phyloP scores from a whole-genome alignment of 495 filamentous ascomycete genomes.

The Aspergillus cavernicola region DNA sequence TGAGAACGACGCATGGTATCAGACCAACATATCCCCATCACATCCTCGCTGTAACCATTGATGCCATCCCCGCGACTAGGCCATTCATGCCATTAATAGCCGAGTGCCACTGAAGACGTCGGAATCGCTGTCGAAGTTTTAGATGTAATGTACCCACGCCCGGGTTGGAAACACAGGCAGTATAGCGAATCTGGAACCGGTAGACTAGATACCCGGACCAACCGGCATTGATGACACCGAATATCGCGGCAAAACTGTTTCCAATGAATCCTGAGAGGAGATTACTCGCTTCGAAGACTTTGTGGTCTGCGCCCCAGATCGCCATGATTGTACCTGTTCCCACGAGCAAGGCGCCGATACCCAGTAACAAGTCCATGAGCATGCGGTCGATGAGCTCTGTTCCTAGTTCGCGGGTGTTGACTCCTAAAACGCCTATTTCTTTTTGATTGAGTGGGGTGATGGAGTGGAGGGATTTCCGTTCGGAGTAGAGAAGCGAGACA shows the following conservation, averaged over 20 bases:
- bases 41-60: conserved; percentile 43
- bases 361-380: conserved; percentile 45
- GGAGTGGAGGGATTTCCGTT: conserved; percentile 21
- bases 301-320: conserved; percentile 41
- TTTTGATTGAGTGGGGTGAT: conserved; percentile 14
- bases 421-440: not conserved
- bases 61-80: conserved; percentile 45
- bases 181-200: conserved; percentile 33
- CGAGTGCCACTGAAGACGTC: conserved; percentile 39
- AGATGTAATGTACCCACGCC: conserved; percentile 1
- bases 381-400: conserved; percentile 40
- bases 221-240: conserved; percentile 37
- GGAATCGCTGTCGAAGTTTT: conserved; percentile 32
- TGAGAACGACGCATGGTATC: conserved; percentile 43
- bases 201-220: conserved; percentile 41
- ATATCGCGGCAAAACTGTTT: conserved; percentile 4
- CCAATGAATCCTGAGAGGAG: conserved; percentile 43
- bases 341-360: conserved; percentile 43
- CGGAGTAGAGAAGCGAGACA: conserved; percentile 35
- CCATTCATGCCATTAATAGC: conserved; percentile 39
- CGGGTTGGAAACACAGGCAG: not conserved
- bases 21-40: conserved; percentile 51
- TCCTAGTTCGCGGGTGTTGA: conserved; percentile 28
- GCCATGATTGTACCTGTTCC: conserved; percentile 49
- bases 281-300: conserved; percentile 41